A percentile compares a stretch with the other conserved stretches of the same genome.
phyloP scores from a whole-genome alignment of 2,329 filamentous ascomycete species.

The Aureobasidium pullulans region DNA sequence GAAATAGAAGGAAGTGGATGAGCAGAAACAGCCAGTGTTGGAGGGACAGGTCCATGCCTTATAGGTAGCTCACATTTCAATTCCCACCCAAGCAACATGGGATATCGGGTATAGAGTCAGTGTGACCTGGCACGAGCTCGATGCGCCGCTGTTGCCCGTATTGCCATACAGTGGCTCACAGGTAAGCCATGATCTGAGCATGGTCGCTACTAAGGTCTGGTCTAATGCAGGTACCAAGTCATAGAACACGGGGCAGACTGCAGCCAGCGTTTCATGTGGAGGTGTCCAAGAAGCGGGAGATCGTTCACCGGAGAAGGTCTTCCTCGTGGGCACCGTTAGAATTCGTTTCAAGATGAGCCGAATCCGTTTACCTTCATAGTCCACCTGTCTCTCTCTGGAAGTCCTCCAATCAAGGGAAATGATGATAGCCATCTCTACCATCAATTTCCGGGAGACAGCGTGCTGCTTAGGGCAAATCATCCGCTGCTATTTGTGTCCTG shows the following conservation, averaged over 20 bases:
- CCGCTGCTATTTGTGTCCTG: slow-evolving; percentile 3
- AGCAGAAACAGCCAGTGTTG: slow-evolving; percentile 18
- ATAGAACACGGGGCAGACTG: slow-evolving; percentile 6
- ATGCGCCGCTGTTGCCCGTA: slow-evolving; percentile 6
- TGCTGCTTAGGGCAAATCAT: neutral
- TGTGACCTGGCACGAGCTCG: slow-evolving; percentile 13
- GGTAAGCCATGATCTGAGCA: slow-evolving; percentile 8
- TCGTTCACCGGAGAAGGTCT: slow-evolving; percentile 5
- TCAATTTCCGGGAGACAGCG: neutral
- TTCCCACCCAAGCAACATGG: neutral
- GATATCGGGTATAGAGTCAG: neutral
- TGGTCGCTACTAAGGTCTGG: neutral
- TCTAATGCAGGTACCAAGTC: slow-evolving; percentile 13
- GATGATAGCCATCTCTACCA: neutral
- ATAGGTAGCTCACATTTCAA: neutral
- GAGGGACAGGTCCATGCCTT: slow-evolving; percentile 1
- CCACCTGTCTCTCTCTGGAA: slow-evolving; percentile 7
- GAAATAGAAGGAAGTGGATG: slow-evolving; percentile 20
- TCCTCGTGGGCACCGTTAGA: neutral
- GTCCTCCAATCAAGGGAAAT: slow-evolving; percentile 8
- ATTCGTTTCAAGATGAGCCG: slow-evolving; percentile 7
- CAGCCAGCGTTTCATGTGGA: slow-evolving; percentile 12
- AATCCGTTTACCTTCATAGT: neutral
- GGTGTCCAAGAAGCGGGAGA: slow-evolving; percentile 4
- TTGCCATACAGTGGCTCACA: neutral